These are phyloP conservation scores for Colletotrichum somersetense DNA, from an alignment of 2,329 filamentous ascomycete species.

Conservation along the genomic window DNA sequence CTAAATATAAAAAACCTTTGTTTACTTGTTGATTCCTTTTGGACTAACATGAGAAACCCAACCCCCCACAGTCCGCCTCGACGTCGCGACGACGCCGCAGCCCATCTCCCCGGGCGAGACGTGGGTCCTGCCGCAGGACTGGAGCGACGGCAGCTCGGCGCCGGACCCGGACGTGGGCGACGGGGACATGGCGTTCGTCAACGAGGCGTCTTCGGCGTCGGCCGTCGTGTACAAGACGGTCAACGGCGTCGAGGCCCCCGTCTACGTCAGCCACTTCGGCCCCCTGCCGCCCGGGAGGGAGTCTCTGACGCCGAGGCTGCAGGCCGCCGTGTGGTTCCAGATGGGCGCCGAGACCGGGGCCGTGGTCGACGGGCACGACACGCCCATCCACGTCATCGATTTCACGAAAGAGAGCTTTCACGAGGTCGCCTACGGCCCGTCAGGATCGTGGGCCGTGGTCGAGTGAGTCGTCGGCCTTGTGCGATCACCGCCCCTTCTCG, in stretches of 20 bases:
- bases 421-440: constrained; percentile 10
- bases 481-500: neutral
- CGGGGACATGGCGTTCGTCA: constrained; percentile 5
- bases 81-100: constrained; percentile 10
- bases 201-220: neutral
- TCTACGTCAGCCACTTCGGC: constrained; percentile 20
- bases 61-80: neutral
- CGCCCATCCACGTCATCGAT: constrained; percentile 9
- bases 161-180: neutral
- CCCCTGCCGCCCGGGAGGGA: constrained; percentile 10
- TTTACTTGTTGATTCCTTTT: no score
- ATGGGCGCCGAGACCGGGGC: constrained; percentile 5
- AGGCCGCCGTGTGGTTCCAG: constrained; percentile 20
- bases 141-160: neutral
- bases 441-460: constrained; percentile 9
- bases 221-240: constrained; percentile 21
- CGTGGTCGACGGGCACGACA: constrained; percentile 7
- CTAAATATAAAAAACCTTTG: no score
- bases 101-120: neutral
- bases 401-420: neutral
- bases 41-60: neutral
- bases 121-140: constrained; percentile 1
- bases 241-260: constrained; percentile 14
- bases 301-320: neutral
- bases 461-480: neutral